Percentiles rank a stretch among this genome's conserved stretches.
Conservation (phyloP, 139 green algal species). For the Closterium sp. region DNA sequence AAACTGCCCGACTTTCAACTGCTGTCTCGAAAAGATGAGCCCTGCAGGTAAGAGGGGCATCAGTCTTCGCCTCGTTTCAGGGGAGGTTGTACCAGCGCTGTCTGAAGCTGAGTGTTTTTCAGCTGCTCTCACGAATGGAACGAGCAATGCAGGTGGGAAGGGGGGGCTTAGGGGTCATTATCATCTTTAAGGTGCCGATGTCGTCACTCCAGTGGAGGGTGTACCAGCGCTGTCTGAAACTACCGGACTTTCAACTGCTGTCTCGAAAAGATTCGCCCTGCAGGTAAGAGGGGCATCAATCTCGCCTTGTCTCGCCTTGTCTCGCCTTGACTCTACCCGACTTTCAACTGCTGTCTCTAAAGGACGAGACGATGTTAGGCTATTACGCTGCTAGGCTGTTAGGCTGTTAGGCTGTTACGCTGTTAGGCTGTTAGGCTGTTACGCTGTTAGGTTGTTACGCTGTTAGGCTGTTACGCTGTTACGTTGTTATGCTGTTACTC, state of each 20-base stretch:
- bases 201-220: constrained; percentile 60
- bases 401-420: too few species aligned
- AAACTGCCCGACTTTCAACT: constrained; percentile 59
- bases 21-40: constrained; percentile 55
- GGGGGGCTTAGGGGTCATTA: not conserved
- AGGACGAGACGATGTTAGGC: too few species aligned
- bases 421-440: too few species aligned
- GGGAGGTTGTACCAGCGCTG: constrained; percentile 60
- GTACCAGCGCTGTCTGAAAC: constrained; percentile 60
- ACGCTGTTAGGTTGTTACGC: too few species aligned
- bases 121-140: constrained; percentile 56
- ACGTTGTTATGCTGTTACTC: too few species aligned
- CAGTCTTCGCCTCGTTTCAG: too few species aligned
- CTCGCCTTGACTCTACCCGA: constrained; percentile 61
- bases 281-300: constrained; percentile 27
- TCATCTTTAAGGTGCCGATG: too few species aligned
- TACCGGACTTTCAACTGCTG: constrained; percentile 62
- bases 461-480: too few species aligned
- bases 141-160: constrained; percentile 57
- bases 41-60: constrained; percentile 50
- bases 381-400: too few species aligned
- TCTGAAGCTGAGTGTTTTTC: too few species aligned
- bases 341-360: constrained; percentile 59
- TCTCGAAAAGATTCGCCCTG: constrained; percentile 56
- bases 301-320: too few species aligned